Conservation (phyloP, 2,329 filamentous ascomycete species). For the Sporothrix schenckii region DNA sequence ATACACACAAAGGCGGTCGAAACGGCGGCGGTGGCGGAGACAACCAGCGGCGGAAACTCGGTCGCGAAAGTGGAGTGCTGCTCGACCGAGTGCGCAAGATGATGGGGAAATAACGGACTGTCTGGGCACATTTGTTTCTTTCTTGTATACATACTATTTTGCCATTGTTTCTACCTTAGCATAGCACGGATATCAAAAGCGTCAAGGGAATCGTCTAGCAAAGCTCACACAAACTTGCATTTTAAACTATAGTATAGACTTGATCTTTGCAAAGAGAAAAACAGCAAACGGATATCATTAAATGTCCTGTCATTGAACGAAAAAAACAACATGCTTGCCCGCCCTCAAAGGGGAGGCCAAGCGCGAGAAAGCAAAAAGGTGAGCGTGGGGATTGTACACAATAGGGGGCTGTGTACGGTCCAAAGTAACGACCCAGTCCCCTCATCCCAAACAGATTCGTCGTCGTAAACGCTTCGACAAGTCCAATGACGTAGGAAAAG, state of each 20-base stretch:
- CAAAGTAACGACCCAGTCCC: not conserved
- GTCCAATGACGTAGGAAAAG: slow-evolving; percentile 9
- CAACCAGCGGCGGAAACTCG: slow-evolving; percentile 68
- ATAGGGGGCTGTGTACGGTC: not conserved
- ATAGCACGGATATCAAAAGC: slow-evolving; percentile 22
- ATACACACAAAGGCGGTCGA: slow-evolving; percentile 62
- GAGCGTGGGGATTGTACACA: not conserved
- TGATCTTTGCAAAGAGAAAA: slow-evolving; percentile 29
- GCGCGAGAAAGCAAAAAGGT: not conserved
- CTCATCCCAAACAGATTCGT: not conserved
- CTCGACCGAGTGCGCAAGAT: slow-evolving; percentile 77
- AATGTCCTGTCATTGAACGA: slow-evolving; percentile 39
- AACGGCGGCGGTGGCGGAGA: slow-evolving; percentile 3
- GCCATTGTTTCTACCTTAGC: not conserved
- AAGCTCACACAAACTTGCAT: not conserved
- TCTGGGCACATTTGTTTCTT: not conserved
- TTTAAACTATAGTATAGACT: not conserved
- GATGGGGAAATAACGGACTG: slow-evolving; percentile 51
- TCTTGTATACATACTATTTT: not conserved
- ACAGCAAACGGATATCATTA: slow-evolving; percentile 42
- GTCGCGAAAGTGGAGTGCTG: slow-evolving; percentile 76
- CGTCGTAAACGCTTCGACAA: slow-evolving; percentile 23
- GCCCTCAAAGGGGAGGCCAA: not conserved
- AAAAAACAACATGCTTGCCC: not conserved
- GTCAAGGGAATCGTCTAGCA: not conserved